phyloP scores from a whole-genome alignment of 441 rosid species.

The Erodium chrysanthum region DNA sequence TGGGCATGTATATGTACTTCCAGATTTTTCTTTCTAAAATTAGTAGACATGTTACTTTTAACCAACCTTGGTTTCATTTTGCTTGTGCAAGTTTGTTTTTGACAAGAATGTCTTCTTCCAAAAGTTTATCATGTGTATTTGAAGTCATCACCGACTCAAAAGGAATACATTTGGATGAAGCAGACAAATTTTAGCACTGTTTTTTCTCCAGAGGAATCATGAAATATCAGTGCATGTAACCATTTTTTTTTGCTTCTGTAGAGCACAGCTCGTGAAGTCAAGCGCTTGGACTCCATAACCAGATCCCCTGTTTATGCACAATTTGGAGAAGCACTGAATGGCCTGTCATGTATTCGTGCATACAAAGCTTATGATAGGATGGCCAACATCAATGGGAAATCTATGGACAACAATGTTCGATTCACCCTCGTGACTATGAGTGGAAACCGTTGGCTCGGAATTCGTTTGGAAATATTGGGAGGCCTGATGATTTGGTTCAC shows the following conservation, averaged over 20 bases:
- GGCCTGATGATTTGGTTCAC: conserved; percentile 93
- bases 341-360: conserved; percentile 72
- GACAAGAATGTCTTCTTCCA: no score
- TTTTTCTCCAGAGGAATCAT: neutral
- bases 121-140: no score
- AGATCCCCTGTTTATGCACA: conserved; percentile 95
- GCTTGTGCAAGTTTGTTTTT: no score
- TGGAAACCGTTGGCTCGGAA: conserved; percentile 84
- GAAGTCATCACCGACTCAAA: no score
- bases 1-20: neutral
- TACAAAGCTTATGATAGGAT: conserved; percentile 82
- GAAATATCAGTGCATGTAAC: conserved; percentile 7
- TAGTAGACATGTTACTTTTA: neutral
- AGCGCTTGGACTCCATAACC: conserved; percentile 72
- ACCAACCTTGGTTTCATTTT: neutral
- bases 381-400: conserved; percentile 71
- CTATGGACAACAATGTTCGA: conserved; percentile 80
- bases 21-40: neutral
- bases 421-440: conserved; percentile 64
- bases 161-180: neutral
- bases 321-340: conserved; percentile 87
- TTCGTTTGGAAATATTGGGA: conserved; percentile 76
- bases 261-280: conserved; percentile 94
- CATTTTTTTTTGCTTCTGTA: conserved; percentile 23
- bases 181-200: neutral